Conservation (phyloP, 306 rosid genomes). For the Hippophae rhamnoides region DNA sequence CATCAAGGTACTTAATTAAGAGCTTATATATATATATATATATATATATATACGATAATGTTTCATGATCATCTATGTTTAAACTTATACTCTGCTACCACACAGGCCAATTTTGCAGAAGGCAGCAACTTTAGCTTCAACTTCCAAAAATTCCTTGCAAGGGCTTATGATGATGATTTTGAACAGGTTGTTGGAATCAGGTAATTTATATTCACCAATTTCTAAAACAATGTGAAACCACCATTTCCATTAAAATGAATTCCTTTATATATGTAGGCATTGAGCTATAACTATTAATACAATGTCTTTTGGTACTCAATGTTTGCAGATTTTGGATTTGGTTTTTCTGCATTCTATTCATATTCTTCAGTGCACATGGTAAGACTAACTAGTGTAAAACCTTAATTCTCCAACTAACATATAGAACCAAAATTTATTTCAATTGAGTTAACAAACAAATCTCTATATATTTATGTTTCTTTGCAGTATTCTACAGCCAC, state of each 20-base stretch:
- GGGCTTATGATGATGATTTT: slow-evolving; percentile 58
- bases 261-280: background rate
- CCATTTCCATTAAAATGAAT: too few species aligned
- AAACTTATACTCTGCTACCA: background rate
- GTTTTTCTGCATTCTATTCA: slow-evolving; percentile 45
- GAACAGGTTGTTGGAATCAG: slow-evolving; percentile 50
- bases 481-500: slow-evolving; percentile 53
- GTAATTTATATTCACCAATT: slow-evolving; percentile 12
- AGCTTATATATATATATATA: too few species aligned
- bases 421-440: too few species aligned
- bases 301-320: slow-evolving; percentile 1
- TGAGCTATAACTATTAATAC: background rate
- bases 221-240: too few species aligned
- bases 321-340: slow-evolving; percentile 55
- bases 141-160: slow-evolving; percentile 47
- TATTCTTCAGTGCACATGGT: slow-evolving; percentile 56
- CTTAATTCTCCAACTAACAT: too few species aligned
- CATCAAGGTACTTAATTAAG: slow-evolving; percentile 27
- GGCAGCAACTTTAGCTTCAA: slow-evolving; percentile 49
- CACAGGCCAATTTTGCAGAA: slow-evolving; percentile 41
- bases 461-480: background rate
- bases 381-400: background rate
- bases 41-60: too few species aligned
- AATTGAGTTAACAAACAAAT: too few species aligned
- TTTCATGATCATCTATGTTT: background rate